Conservation (phyloP, 2,329 filamentous ascomycete species). For the Trichoderma harzianum region DNA sequence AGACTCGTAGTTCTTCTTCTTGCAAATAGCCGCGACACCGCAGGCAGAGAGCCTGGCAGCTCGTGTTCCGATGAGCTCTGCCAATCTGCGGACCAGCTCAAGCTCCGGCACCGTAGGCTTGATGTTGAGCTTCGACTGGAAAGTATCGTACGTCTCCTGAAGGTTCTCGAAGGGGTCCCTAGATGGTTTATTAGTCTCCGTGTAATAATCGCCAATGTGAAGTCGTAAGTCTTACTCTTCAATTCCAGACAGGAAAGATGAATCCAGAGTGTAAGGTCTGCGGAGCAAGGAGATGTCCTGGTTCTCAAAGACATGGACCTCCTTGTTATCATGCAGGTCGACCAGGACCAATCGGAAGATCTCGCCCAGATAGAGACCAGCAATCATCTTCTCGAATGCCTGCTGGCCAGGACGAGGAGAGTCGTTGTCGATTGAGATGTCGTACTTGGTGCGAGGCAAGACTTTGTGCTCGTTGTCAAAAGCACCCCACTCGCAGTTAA, state of each 20-base stretch:
- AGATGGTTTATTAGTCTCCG: slow-evolving; percentile 19
- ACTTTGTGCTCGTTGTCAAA: slow-evolving; percentile 93
- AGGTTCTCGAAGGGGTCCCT: slow-evolving; percentile 95
- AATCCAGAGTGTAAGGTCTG: slow-evolving; percentile 85
- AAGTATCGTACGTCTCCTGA: slow-evolving; percentile 79
- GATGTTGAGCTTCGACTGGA: slow-evolving; percentile 72
- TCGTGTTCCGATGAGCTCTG: slow-evolving; percentile 92
- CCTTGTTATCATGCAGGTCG: slow-evolving; percentile 77
- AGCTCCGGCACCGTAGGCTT: slow-evolving; percentile 72
- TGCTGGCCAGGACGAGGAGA: slow-evolving; percentile 92
- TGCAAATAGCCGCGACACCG: slow-evolving; percentile 93
- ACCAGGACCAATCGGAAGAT: slow-evolving; percentile 86
- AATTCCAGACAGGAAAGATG: slow-evolving; percentile 88
- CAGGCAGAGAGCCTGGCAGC: slow-evolving; percentile 90
- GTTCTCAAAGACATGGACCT: slow-evolving; percentile 72
- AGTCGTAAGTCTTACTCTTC: slow-evolving; percentile 64
- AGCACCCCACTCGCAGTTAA: slow-evolving; percentile 97
- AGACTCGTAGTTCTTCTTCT: slow-evolving; percentile 83
- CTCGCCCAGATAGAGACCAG: slow-evolving; percentile 89
- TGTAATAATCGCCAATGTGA: background rate
- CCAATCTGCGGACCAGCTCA: slow-evolving; percentile 81
- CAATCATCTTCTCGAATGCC: slow-evolving; percentile 97
- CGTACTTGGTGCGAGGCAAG: slow-evolving; percentile 80
- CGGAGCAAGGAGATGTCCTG: slow-evolving; percentile 79
- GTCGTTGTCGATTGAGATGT: slow-evolving; percentile 82